Evolutionary conservation across 805 yeast genomes (phyloP).

Genomic region (Tetrapisispora taiwanensis): DNA sequence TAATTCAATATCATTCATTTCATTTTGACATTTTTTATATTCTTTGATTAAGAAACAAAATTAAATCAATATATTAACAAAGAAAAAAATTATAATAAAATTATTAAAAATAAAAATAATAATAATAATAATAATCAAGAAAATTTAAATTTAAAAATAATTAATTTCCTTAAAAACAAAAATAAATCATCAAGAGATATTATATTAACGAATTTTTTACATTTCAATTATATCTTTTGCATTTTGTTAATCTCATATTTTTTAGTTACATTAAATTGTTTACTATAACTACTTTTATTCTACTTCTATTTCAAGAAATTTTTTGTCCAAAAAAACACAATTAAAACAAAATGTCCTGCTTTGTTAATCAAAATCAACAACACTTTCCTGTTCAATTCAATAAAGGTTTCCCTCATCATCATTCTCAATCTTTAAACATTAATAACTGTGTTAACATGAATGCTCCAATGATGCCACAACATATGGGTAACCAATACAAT

Average conservation of each 20-base stretch:
- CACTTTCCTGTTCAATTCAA: background rate
- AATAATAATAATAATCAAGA: background rate
- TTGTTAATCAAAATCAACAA: background rate
- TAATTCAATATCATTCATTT: background rate
- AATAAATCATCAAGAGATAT: background rate
- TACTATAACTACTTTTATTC: background rate
- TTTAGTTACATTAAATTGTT: constrained; percentile 1
- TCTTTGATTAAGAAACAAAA: background rate
- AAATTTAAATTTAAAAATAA: background rate
- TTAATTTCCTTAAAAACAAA: background rate
- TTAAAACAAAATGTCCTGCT: background rate
- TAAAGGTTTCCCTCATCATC: constrained; percentile 1
- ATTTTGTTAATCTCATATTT: background rate
- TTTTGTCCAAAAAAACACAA: background rate
- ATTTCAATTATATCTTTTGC: background rate
- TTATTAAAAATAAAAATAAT: background rate
- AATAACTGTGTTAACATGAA: constrained; percentile 1
- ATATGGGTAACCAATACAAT: constrained; percentile 1
- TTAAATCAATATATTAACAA: background rate
- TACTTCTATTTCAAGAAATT: background rate
- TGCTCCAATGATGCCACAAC: background rate
- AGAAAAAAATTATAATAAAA: background rate
- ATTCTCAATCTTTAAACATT: constrained; percentile 3
- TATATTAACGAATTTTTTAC: background rate
- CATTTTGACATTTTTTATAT: too few relatives aligned